These are phyloP conservation scores for Waltergamsia citrina DNA, from an alignment of 2,329 filamentous ascomycete species.

Conservation along the genomic window DNA sequence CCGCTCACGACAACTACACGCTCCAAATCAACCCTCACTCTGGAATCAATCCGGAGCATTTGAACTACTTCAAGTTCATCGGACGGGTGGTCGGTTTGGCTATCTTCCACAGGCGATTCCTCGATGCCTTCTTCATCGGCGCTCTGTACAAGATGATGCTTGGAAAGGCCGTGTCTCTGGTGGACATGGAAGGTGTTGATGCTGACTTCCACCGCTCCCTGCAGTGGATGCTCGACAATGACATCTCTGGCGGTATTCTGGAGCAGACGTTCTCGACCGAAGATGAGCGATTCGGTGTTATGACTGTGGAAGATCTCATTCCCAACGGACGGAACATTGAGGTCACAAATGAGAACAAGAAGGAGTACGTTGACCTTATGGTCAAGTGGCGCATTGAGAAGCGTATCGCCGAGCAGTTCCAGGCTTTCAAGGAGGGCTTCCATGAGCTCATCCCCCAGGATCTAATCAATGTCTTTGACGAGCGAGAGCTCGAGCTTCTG, in stretches of 20 bases:
- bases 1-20: slow-evolving; percentile 98
- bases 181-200: slow-evolving; percentile 98
- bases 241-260: slow-evolving; percentile 83
- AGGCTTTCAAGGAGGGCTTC: slow-evolving; percentile 94
- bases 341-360: slow-evolving; percentile 98
- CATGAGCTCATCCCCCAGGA: slow-evolving; percentile 95
- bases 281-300: slow-evolving; percentile 92
- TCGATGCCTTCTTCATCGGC: slow-evolving; percentile 98
- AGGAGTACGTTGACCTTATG: slow-evolving; percentile 96
- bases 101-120: slow-evolving; percentile 95
- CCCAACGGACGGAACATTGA: slow-evolving; percentile 84
- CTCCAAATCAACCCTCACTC: slow-evolving; percentile 99
- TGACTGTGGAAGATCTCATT: slow-evolving; percentile 88
- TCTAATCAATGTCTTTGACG: slow-evolving; percentile 96
- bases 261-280: slow-evolving; percentile 96
- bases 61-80: slow-evolving; percentile 99
- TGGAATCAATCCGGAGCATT: slow-evolving; percentile 96
- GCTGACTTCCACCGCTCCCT: slow-evolving; percentile 94
- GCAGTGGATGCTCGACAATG: slow-evolving; percentile 97
- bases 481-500: slow-evolving; percentile 89
- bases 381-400: slow-evolving; percentile 99
- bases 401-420: slow-evolving; percentile 95
- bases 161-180: slow-evolving; percentile 80
- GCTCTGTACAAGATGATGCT: slow-evolving; percentile 99
- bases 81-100: slow-evolving; percentile 92